These are phyloP conservation scores for Lathyrus aphaca DNA, from an alignment of 306 rosid species.

Conservation along the genomic window DNA sequence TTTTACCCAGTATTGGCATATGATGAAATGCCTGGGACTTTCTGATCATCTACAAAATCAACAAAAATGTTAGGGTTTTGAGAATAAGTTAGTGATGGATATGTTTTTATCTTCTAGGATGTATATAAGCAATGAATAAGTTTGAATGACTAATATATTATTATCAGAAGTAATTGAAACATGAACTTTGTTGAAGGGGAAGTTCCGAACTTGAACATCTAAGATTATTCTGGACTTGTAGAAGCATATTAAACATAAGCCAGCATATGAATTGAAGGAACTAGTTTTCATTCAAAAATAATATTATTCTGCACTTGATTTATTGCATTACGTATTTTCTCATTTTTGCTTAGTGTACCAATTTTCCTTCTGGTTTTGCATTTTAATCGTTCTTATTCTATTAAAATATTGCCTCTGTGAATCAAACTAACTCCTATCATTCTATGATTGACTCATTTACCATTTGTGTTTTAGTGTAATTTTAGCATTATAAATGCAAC, in stretches of 20 bases:
- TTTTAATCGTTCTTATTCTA: constrained; percentile 11
- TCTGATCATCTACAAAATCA: background rate
- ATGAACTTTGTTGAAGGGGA: background rate
- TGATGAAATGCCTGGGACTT: constrained; percentile 5
- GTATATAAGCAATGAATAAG: background rate
- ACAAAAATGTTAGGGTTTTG: constrained; percentile 3
- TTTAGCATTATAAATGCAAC: constrained; percentile 17
- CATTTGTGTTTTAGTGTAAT: constrained; percentile 17
- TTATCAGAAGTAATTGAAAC: constrained; percentile 27
- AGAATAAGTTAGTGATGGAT: background rate
- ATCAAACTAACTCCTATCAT: constrained; percentile 7
- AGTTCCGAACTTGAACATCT: background rate
- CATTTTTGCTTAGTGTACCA: background rate
- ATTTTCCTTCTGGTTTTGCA: background rate
- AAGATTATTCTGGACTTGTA: constrained; percentile 1
- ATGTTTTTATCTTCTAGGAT: constrained; percentile 6
- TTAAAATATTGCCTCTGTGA: background rate
- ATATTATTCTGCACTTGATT: background rate
- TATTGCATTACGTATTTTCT: constrained; percentile 3
- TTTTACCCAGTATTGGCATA: constrained; percentile 10
- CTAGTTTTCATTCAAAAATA: background rate
- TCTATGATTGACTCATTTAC: background rate
- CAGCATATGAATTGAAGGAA: background rate
- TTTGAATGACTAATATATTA: constrained; percentile 6
- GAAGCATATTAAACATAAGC: background rate